Conservation (phyloP, 345 rosid genomes). For the Pistacia atlantica region DNA sequence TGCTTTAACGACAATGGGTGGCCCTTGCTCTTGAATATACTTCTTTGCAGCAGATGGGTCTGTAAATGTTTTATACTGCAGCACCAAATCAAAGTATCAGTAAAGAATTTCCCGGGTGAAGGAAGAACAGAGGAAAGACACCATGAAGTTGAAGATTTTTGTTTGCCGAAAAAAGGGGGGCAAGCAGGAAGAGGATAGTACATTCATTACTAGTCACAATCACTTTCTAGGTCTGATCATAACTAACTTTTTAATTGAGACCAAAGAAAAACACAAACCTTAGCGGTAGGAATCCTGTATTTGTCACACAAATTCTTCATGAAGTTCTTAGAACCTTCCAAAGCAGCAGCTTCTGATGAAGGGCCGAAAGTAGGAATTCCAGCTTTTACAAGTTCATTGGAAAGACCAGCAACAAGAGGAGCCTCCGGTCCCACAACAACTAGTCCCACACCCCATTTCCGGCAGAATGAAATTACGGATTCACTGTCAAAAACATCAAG, state of each 20-base stretch:
- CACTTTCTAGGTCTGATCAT: neutral
- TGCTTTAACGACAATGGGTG: slow-evolving; percentile 84
- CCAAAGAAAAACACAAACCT: slow-evolving; percentile 48
- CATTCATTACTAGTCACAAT: neutral
- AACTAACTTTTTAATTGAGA: neutral
- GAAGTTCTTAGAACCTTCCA: slow-evolving; percentile 96
- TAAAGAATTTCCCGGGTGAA: neutral
- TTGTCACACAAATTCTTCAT: slow-evolving; percentile 92
- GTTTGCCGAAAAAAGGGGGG: neutral
- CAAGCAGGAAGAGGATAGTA: no score
- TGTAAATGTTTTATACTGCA: slow-evolving; percentile 70
- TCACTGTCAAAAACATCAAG: slow-evolving; percentile 65
- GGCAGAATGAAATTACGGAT: slow-evolving; percentile 76
- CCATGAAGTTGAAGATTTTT: neutral
- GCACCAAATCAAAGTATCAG: slow-evolving; percentile 15
- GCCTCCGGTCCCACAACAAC: slow-evolving; percentile 97
- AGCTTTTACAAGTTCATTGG: slow-evolving; percentile 66
- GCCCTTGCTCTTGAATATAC: slow-evolving; percentile 77
- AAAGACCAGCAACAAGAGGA: slow-evolving; percentile 89
- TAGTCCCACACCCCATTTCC: slow-evolving; percentile 58
- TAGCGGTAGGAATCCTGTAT: slow-evolving; percentile 88
- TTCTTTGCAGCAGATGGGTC: slow-evolving; percentile 71
- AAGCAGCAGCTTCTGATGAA: slow-evolving; percentile 92
- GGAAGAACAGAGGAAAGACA: neutral
- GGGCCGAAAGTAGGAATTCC: slow-evolving; percentile 90